Evolutionary conservation across 1,284 basidiomycete genomes (phyloP).

Genomic region (Pulveroboletus sp.): DNA sequence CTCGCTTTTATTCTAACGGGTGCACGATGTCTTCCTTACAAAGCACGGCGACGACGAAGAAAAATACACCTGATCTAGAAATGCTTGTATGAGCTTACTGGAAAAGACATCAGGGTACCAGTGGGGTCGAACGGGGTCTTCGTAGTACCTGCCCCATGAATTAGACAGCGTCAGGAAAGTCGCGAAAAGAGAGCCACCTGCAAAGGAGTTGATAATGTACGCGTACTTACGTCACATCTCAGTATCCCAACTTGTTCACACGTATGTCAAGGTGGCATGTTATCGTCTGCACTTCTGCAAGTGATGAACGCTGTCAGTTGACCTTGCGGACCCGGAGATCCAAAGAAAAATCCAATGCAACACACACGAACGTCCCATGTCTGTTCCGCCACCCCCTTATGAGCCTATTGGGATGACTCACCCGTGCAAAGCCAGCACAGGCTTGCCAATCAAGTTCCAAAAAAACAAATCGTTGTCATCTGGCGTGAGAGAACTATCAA

Average conservation of each 20-base stretch:
- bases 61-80: constrained; percentile 42
- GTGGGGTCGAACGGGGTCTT: constrained; percentile 60
- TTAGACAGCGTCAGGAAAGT: not conserved
- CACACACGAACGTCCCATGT: not conserved
- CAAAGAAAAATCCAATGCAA: not conserved
- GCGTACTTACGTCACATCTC: constrained; percentile 47
- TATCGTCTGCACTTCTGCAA: constrained; percentile 63
- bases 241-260: constrained; percentile 58
- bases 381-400: not conserved
- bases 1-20: not conserved
- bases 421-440: constrained; percentile 79
- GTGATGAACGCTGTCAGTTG: constrained; percentile 1
- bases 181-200: not conserved
- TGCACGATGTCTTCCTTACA: not conserved
- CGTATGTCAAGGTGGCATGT: constrained; percentile 80
- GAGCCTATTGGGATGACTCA: constrained; percentile 29
- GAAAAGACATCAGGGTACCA: constrained; percentile 66
- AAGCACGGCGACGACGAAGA: constrained; percentile 1
- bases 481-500: constrained; percentile 68
- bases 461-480: constrained; percentile 88
- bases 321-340: not conserved
- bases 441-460: constrained; percentile 68
- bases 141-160: constrained; percentile 46
- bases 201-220: not conserved
- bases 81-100: constrained; percentile 51